phyloP scores from a whole-genome alignment of 495 filamentous ascomycete species.

The Xylaria curta region DNA sequence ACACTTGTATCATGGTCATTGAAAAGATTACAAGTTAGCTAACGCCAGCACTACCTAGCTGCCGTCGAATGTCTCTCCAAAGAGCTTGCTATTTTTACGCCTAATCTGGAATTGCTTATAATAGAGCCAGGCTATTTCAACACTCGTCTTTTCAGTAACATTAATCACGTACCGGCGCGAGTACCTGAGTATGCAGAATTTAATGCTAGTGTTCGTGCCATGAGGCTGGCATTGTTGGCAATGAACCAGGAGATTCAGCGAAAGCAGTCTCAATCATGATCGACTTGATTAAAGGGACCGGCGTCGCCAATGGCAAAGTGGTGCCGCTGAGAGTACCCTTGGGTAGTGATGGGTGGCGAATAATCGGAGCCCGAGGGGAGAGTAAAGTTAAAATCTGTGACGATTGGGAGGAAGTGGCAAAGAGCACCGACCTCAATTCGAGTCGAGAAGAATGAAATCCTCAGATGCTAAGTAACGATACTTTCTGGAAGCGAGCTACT shows the following conservation, averaged over 20 bases:
- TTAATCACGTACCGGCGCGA: constrained; percentile 24
- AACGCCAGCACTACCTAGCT: constrained; percentile 8
- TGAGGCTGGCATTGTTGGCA: constrained; percentile 31
- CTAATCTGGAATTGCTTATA: constrained; percentile 42
- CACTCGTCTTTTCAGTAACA: constrained; percentile 28
- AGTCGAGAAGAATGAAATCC: background rate
- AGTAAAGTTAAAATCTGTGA: constrained; percentile 34
- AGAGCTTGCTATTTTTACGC: constrained; percentile 40
- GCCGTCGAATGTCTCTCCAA: constrained; percentile 36
- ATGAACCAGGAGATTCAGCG: constrained; percentile 49
- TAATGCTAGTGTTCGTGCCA: constrained; percentile 18
- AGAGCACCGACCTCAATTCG: constrained; percentile 28
- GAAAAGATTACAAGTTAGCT: background rate
- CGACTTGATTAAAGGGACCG: constrained; percentile 49
- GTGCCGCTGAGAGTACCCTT: constrained; percentile 55
- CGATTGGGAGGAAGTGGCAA: constrained; percentile 32
- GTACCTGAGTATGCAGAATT: constrained; percentile 24
- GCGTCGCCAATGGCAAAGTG: constrained; percentile 42
- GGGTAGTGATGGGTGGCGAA: constrained; percentile 50
- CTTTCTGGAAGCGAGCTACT: background rate
- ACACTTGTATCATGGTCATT: background rate
- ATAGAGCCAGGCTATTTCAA: constrained; percentile 48
- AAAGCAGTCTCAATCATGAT: constrained; percentile 45
- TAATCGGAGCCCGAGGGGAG: constrained; percentile 43
- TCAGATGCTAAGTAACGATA: background rate